Percentiles rank a stretch among this genome's conserved stretches.
phyloP scores from a whole-genome alignment of 352 stramenopile genomes.

The Pythium volutum region DNA sequence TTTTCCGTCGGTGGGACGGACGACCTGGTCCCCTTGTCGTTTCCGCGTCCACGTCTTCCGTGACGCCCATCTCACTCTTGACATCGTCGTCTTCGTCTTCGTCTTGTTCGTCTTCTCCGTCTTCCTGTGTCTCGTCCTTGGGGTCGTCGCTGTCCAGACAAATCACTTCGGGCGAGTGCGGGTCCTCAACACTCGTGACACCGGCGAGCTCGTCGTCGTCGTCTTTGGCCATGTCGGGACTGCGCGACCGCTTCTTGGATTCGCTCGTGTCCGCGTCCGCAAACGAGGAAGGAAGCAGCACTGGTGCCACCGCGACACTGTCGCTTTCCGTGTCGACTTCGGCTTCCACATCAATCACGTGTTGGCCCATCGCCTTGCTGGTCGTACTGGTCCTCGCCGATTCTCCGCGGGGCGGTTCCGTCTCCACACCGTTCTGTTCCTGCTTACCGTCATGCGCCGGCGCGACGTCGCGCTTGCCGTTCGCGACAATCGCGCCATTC shows the following conservation, averaged over 20 bases:
- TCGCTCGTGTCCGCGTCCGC: not conserved
- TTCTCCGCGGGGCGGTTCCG: not conserved
- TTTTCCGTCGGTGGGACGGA: conserved; percentile 6
- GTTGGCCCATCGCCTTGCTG: too few relatives aligned
- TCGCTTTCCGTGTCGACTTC: conserved; percentile 10
- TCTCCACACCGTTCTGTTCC: not conserved
- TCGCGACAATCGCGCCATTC: not conserved
- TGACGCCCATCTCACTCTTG: conserved; percentile 5
- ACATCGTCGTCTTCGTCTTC: not conserved
- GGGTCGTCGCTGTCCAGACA: conserved; percentile 20
- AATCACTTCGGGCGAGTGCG: conserved; percentile 21
- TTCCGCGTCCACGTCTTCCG: not conserved
- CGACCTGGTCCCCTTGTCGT: not conserved
- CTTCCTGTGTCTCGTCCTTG: conserved; percentile 3
- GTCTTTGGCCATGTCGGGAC: not conserved
- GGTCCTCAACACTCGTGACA: conserved; percentile 16
- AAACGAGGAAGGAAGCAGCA: not conserved
- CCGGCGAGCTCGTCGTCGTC: conserved; percentile 9
- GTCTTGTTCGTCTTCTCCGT: not conserved
- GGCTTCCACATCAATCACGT: not conserved
- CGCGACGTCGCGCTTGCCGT: not conserved
- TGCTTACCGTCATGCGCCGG: too few relatives aligned
- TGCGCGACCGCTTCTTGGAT: not conserved
- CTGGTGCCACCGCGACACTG: conserved; percentile 6
- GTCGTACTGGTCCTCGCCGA: not conserved